Percentiles rank a stretch among this genome's conserved stretches.
Conservation (phyloP, 1,284 basidiomycete species). For the Apiotrichum veenhuisii region DNA sequence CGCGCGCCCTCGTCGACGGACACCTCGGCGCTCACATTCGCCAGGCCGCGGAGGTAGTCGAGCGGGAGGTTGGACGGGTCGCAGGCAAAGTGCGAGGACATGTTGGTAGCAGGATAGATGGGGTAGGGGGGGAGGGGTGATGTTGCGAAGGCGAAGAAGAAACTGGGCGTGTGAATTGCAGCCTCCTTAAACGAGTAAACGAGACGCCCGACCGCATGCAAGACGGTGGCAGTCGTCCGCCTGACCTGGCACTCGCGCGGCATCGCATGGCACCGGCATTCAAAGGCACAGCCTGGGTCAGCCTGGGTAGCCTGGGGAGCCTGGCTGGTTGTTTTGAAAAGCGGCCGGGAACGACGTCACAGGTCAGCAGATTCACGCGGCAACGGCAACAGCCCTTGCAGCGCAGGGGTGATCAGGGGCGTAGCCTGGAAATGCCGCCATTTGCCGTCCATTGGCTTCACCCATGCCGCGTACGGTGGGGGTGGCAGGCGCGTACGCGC, state of each 20-base stretch:
- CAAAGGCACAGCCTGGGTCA: too few species aligned
- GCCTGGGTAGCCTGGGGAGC: too few species aligned
- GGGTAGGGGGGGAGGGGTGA: neutral
- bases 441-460: neutral
- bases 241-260: too few species aligned
- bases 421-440: neutral
- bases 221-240: too few species aligned
- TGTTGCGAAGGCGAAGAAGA: neutral
- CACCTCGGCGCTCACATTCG: constrained; percentile 63
- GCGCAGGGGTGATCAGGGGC: neutral
- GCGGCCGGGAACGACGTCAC: too few species aligned
- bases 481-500: too few species aligned
- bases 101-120: constrained; percentile 1
- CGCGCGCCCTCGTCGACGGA: constrained; percentile 56
- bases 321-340: too few species aligned
- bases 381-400: too few species aligned
- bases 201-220: too few species aligned
- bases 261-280: too few species aligned
- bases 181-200: too few species aligned
- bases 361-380: too few species aligned
- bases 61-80: constrained; percentile 63
- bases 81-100: constrained; percentile 62
- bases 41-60: constrained; percentile 70
- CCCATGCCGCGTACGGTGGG: neutral
- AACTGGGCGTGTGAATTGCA: neutral